Evolutionary conservation across 2,329 filamentous ascomycete species (phyloP).

Genomic region (Elsinoe fawcettii): DNA sequence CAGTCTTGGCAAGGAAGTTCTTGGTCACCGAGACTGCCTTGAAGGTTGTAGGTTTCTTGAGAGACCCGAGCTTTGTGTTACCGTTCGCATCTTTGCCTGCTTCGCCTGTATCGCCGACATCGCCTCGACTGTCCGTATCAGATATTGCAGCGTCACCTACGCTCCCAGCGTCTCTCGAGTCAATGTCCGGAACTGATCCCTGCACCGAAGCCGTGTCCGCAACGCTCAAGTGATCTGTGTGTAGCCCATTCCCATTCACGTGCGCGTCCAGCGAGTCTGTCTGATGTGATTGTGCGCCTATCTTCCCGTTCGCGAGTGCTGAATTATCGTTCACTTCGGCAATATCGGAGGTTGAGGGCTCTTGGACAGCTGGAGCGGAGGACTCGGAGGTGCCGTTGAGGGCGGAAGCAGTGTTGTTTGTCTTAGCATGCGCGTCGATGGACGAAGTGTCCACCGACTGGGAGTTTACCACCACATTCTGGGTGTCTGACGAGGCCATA

Average conservation of each 20-base stretch:
- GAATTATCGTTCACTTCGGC: slow-evolving; percentile 26
- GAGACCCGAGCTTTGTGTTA: slow-evolving; percentile 50
- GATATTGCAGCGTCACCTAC: slow-evolving; percentile 64
- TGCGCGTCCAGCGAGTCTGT: slow-evolving; percentile 11
- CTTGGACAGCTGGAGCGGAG: slow-evolving; percentile 23
- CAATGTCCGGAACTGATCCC: slow-evolving; percentile 32
- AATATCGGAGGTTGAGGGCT: slow-evolving; percentile 40
- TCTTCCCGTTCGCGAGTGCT: slow-evolving; percentile 14
- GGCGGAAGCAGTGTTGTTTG: slow-evolving; percentile 49
- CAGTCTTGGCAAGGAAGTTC: slow-evolving; percentile 70
- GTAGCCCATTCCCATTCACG: slow-evolving; percentile 13
- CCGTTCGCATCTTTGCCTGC: slow-evolving; percentile 51
- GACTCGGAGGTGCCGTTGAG: slow-evolving; percentile 38
- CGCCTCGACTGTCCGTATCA: slow-evolving; percentile 63
- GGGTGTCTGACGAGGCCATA: slow-evolving; percentile 64
- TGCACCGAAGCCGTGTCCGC: slow-evolving; percentile 19
- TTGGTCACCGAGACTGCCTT: slow-evolving; percentile 82
- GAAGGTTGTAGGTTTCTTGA: slow-evolving; percentile 71
- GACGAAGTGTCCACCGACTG: slow-evolving; percentile 56
- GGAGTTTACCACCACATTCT: slow-evolving; percentile 65
- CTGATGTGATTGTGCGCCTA: slow-evolving; percentile 1
- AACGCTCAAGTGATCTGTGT: slow-evolving; percentile 18
- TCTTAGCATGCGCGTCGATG: slow-evolving; percentile 56
- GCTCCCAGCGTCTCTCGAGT: slow-evolving; percentile 49
- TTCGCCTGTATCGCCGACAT: slow-evolving; percentile 42